Conservation (phyloP, 306 rosid genomes). For the Acacia acuminata region DNA sequence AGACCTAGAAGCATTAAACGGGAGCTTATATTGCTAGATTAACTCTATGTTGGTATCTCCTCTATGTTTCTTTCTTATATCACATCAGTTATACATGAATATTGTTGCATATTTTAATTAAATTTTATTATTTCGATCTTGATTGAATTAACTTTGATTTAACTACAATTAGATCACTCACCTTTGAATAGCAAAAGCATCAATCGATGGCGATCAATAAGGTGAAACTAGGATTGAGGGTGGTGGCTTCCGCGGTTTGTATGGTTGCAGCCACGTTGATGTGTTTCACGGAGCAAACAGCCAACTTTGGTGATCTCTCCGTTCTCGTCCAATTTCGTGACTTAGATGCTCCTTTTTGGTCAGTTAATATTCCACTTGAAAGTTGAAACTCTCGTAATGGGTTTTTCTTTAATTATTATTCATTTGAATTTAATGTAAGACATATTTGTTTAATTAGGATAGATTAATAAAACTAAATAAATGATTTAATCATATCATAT, state of each 20-base stretch:
- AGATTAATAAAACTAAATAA: no score
- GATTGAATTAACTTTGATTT: neutral
- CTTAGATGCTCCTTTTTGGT: neutral
- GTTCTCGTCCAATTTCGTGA: neutral
- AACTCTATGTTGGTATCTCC: no score
- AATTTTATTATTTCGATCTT: no score
- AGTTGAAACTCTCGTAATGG: no score
- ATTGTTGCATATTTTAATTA: no score
- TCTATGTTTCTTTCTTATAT: no score
- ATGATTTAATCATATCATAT: no score
- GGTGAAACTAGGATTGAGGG: neutral
- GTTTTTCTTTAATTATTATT: no score
- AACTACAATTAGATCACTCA: neutral
- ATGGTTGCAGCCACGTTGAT: neutral
- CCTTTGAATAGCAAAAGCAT: neutral
- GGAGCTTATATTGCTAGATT: accelerated
- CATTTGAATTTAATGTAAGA: no score
- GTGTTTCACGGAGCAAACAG: neutral
- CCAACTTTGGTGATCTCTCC: neutral
- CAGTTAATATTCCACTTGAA: neutral
- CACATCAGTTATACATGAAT: neutral
- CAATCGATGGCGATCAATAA: neutral
- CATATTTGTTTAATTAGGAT: no score
- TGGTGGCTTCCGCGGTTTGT: neutral
- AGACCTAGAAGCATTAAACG: accelerated